Evolutionary conservation across 176 grass and related monocot genomes (phyloP).

Genomic region (Pharus latifolius): DNA sequence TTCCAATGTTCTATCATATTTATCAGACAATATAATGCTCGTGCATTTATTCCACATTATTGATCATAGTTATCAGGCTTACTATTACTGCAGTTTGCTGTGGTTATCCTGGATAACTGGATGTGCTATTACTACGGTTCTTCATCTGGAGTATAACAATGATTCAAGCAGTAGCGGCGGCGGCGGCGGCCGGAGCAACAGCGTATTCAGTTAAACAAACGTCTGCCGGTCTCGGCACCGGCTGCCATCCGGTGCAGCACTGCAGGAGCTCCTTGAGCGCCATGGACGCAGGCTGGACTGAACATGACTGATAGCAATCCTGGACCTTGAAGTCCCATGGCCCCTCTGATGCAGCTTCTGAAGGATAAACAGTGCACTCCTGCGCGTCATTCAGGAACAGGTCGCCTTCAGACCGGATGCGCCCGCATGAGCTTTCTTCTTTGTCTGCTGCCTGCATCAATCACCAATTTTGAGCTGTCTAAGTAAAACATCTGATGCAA

Average conservation of each 20-base stretch:
- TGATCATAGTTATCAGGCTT: neutral
- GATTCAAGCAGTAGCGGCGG: neutral
- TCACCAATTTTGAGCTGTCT: neutral
- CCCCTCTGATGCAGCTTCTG: neutral
- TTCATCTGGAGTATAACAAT: neutral
- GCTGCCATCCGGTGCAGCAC: slow-evolving; percentile 49
- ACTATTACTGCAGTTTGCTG: neutral
- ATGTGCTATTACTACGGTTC: neutral
- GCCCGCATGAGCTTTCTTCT: slow-evolving; percentile 30
- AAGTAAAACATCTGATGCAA: neutral
- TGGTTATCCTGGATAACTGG: neutral
- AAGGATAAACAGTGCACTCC: neutral
- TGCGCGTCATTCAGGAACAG: slow-evolving; percentile 51
- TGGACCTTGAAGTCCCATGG: slow-evolving; percentile 31
- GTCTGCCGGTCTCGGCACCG: slow-evolving; percentile 28
- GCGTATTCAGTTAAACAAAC: neutral
- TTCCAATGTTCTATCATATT: no score
- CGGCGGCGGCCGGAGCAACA: neutral
- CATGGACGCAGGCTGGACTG: slow-evolving; percentile 48
- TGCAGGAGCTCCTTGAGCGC: slow-evolving; percentile 49
- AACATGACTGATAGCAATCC: slow-evolving; percentile 33
- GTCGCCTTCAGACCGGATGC: slow-evolving; percentile 60
- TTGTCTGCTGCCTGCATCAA: slow-evolving; percentile 48
- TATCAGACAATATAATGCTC: no score
- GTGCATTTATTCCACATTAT: neutral